Base-by-base conservation (phyloP, 345 rosid genomes). In the Balakata baccata region DNA sequence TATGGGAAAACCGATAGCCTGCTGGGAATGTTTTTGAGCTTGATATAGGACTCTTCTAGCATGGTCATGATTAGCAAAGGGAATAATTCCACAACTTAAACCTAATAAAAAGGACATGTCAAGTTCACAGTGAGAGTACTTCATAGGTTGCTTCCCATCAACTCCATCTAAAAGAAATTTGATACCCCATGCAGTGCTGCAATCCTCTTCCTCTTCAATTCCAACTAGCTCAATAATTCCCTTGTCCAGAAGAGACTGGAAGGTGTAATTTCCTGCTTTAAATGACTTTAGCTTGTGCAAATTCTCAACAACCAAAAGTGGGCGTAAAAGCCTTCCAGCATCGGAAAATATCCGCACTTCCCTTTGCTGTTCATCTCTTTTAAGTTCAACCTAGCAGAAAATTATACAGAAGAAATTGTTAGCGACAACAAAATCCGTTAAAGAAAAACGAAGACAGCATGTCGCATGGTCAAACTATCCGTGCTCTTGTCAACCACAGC, bases 171-270 rank as follows among this genome's bases (percentile, higher is more conserved):
- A 50, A 49, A 94, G 88, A 67, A 81, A 82, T 47, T 77, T 86
- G 64, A 92, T 68, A 65, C 87, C 82, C 96, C 98, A 92, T 22
- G 98, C 96, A 0, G 87, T 85, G 11, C 49, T 59, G 63, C 92
- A 92, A 70, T 94, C 99, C 76, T 94, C 98, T 81, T 94, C 99
- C 79, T 92, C 99, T 81, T 92, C 98, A 3, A 86, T 80, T 63
- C 99, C 98, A 41, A 90, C 62, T 57, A 94, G 81, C 85, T 94
- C 97, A 3, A 90, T 72, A 7, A 94, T 88, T 65, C 98, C 94
- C 69, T 76, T 81, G 77, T 90, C 91, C 69, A 94, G 74, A 71
- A 92, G 88, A 79, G 81, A 64, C 54, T 78, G 80, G 71, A 94
- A 90, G 69, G 77, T 58, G 58, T 81, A 86, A 17, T 61, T 80